Evolutionary conservation across 306 rosid species (phyloP), one percentile per base, ranked within the genome.

Genomic region (Citrullus mucosospermus): DNA sequence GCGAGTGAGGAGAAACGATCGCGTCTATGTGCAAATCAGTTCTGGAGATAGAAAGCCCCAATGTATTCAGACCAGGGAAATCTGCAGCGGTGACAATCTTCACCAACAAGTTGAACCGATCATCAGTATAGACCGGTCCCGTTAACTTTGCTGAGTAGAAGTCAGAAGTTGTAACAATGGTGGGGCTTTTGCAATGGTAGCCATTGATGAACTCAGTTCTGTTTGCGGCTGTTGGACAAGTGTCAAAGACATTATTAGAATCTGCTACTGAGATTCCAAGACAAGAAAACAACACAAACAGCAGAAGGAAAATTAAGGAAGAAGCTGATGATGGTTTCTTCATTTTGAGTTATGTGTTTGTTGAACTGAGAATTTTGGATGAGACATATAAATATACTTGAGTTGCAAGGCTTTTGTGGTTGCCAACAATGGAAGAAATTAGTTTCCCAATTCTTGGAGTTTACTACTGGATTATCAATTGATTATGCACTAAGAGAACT

Each of bases 21-120:
- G 97, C 98, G 32, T 85, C 91, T 0, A 62, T 38, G 10, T 85
- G 85, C 4, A 93, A 8, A 71, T 93, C 97, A 10, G 79, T 81
- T 86, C 97, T 83, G 1, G 90, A 86, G 61, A 90, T 70, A 3
- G 98, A 85, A 78, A 93, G 88, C 70, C 96, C 89, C 2, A 93
- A 86, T 0, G 96, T 88, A 83, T 92, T 92, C 8, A 92, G 83
- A 15, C 98, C 98, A 6, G 91, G 78, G 46, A 88, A 90, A 5
- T 84, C 89, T 4, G 88, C 80, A 44, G 96, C 93, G 1, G 85
- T 86, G 46, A 84, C 91, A 10, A 89, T 67, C 8, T 81, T 91
- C 71, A 81, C 77, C 6, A 86, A 77, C 1, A 92, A 83, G 32
- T 86, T 80, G 12, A 16, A 57, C 15, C 82, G 78, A 22, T 61